phyloP scores from a whole-genome alignment of 83 land plant genomes.

The Thuja plicata region DNA sequence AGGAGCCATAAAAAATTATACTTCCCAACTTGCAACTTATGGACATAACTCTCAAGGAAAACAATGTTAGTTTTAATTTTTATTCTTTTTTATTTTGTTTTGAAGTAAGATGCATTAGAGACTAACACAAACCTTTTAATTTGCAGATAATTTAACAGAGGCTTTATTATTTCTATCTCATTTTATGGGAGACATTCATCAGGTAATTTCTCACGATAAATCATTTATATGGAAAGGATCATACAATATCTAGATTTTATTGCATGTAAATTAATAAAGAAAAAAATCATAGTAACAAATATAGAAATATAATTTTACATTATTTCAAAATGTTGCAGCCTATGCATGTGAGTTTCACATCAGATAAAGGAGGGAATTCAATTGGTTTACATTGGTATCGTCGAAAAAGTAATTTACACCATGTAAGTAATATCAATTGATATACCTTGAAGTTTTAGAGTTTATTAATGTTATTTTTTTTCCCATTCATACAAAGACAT shows the following conservation, averaged over 20 bases:
- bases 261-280: too few species aligned
- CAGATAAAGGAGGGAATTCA: constrained; percentile 69
- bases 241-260: neutral
- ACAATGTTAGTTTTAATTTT: constrained; percentile 29
- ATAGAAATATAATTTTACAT: neutral
- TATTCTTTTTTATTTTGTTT: neutral
- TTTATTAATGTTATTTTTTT: neutral
- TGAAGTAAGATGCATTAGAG: neutral
- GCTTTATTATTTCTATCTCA: constrained; percentile 87
- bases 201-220: constrained; percentile 31
- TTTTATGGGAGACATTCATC: constrained; percentile 95
- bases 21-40: constrained; percentile 72
- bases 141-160: constrained; percentile 91
- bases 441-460: neutral
- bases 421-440: constrained; percentile 38
- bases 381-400: constrained; percentile 62
- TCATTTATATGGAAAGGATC: neutral
- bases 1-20: constrained; percentile 89
- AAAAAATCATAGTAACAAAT: neutral
- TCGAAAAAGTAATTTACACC: constrained; percentile 70
- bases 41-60: constrained; percentile 44
- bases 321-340: constrained; percentile 29
- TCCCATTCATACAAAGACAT: neutral
- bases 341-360: constrained; percentile 69
- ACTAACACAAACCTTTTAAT: neutral